phyloP scores from a whole-genome alignment of 1,139 yeast genomes.

The Kodamaea ohmeri region DNA sequence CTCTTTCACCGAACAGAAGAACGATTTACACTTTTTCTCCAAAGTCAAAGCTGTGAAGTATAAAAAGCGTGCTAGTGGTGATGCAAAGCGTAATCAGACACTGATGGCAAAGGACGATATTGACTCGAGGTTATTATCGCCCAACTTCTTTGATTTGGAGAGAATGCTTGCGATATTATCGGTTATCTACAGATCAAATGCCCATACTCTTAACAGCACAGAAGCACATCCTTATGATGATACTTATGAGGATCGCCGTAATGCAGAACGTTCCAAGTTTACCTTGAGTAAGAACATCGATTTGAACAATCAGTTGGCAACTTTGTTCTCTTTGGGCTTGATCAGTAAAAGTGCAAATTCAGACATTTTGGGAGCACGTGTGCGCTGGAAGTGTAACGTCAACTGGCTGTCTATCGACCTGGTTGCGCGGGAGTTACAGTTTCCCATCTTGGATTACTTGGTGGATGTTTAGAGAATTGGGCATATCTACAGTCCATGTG shows the following conservation, averaged over 20 bases:
- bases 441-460: constrained; percentile 51
- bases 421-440: constrained; percentile 51
- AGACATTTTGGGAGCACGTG: constrained; percentile 59
- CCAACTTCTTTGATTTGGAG: constrained; percentile 65
- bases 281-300: constrained; percentile 44
- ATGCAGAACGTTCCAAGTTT: constrained; percentile 32
- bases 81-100: constrained; percentile 32
- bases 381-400: constrained; percentile 64
- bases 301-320: constrained; percentile 57
- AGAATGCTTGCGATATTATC: constrained; percentile 64
- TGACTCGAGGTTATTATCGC: constrained; percentile 54
- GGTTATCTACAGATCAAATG: constrained; percentile 49
- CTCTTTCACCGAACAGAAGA: constrained; percentile 58
- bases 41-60: constrained; percentile 49
- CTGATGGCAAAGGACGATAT: constrained; percentile 45
- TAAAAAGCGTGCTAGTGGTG: constrained; percentile 27
- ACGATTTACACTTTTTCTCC: constrained; percentile 61
- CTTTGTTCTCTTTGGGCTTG: constrained; percentile 54
- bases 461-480: constrained; percentile 8
- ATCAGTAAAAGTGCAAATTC: constrained; percentile 47
- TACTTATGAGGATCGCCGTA: constrained; percentile 29
- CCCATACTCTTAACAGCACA: constrained; percentile 26
- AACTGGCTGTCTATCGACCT: constrained; percentile 50
- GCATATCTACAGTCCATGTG: too few species aligned
- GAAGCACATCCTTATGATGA: constrained; percentile 25